These are phyloP conservation scores for Garcia nutans DNA, from an alignment of 345 rosid genomes.

Conservation along the genomic window DNA sequence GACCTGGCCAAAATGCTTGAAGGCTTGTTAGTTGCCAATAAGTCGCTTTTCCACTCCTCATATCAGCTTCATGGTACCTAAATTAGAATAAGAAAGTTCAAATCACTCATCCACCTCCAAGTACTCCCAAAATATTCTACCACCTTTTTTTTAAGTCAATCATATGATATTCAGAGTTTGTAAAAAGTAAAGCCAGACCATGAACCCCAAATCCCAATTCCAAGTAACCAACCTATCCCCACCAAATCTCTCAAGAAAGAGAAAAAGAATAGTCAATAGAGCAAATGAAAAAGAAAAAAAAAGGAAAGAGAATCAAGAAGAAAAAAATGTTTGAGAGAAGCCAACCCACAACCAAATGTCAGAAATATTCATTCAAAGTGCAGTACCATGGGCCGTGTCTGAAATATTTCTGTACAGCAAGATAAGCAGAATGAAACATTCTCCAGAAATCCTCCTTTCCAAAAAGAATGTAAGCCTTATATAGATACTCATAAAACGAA, in stretches of 20 bases:
- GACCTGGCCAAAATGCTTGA: conserved; percentile 99
- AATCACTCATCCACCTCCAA: conserved; percentile 8
- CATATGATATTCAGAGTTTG: not conserved
- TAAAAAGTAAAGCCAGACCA: not conserved
- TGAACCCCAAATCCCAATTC: no score
- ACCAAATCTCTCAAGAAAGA: not conserved
- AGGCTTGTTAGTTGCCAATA: conserved; percentile 99
- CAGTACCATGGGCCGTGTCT: conserved; percentile 92
- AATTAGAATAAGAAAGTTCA: conserved; percentile 8
- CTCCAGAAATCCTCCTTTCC: conserved; percentile 97
- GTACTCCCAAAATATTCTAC: not conserved
- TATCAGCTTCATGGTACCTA: conserved; percentile 98
- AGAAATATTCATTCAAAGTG: conserved; percentile 5
- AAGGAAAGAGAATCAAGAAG: not conserved
- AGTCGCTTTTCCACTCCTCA: conserved; percentile 94
- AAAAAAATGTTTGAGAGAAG: not conserved
- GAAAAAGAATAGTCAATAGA: not conserved
- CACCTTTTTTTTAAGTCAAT: not conserved
- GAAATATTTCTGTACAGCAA: conserved; percentile 87
- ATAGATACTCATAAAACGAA: conserved; percentile 91
- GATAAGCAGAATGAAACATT: conserved; percentile 93
- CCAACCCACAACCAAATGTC: not conserved
- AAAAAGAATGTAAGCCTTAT: conserved; percentile 87
- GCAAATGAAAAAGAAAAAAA: not conserved
- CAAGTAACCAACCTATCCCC: no score